Evolutionary conservation across 768 basidiomycete species (phyloP).

Genomic region (Gautieria morchelliformis): DNA sequence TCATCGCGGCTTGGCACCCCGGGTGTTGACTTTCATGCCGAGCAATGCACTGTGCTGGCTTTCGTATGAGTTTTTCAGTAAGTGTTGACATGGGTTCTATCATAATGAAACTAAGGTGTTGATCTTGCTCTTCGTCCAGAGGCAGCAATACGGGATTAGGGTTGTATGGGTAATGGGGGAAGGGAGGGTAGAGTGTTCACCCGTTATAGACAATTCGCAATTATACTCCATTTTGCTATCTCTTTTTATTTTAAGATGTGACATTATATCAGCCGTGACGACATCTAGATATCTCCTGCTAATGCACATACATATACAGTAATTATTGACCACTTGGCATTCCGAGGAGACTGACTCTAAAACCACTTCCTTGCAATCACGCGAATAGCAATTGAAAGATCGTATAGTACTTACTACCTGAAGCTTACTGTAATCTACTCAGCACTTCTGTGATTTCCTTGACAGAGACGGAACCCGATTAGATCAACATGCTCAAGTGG

Average conservation of each 20-base stretch:
- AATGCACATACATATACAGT: background rate
- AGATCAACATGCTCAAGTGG: background rate
- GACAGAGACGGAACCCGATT: too few species aligned
- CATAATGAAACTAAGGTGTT: background rate
- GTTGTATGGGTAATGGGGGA: background rate
- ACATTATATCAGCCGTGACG: background rate
- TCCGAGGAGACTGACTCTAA: too few species aligned
- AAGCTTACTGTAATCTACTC: too few species aligned
- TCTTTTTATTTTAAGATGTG: background rate
- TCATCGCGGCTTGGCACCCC: constrained; percentile 76
- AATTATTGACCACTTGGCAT: too few species aligned
- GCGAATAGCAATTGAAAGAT: too few species aligned
- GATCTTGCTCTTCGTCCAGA: constrained; percentile 29
- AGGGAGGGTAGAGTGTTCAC: background rate
- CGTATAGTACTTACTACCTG: too few species aligned
- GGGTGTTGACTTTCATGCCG: constrained; percentile 92
- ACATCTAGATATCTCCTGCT: background rate
- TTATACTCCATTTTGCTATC: background rate
- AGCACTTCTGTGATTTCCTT: too few species aligned
- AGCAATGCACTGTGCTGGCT: constrained; percentile 97
- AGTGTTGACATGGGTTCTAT: constrained; percentile 26
- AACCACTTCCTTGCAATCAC: too few species aligned
- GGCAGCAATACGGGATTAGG: constrained; percentile 47
- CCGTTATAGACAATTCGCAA: background rate
- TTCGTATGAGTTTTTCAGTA: constrained; percentile 98